Evolutionary conservation across 164 flowering plant species (phyloP), one percentile per base, ranked within the genome.

Genomic region (Kalanchoe fedtschenkoi): DNA sequence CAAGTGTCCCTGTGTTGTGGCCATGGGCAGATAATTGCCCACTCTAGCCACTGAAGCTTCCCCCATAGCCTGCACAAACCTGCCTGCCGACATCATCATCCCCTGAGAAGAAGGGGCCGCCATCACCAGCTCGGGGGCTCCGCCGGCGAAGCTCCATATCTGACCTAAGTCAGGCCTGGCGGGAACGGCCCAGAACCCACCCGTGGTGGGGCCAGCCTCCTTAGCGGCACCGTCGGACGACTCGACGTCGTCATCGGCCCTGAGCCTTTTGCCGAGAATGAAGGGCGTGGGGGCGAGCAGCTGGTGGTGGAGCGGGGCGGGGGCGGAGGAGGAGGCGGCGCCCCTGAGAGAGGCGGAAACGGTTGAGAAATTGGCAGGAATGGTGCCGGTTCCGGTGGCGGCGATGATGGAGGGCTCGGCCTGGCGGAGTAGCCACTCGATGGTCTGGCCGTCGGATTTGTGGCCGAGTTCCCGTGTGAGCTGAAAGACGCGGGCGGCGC

Each of bases 401-500:
- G 97, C 97, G 43, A 87, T 82, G 47, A 89, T 87, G n/a, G 95
- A 81, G 0, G 95, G 97, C 80, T 87, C 97, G 28, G 95, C 97
- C 58, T 89, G 97, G 28, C 95, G 87, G 61, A 89, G 86, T 8
- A 87, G 88, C 91, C 95, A 87, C 82, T 89, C 96, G 63, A 89
- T 89, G 16, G 96, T 89, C 70, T 89, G 91, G 8, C 95, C 96
- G 66, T 89, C 95, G 55, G 95, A 89, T 66, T 87, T 89, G 75
- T 87, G 91, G 26, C 96, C 93, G 3, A 89, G 78, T 71, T 85
- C 91, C 0, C 91, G 81, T 1, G 95, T 85, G 37, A 89, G 81
- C 80, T 89, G 96, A 68, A 86, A 87, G 2, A 84, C 96, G 6
- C 93, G 72, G 0, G 96, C 91, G 6, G 96, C 92, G 71, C 96